These are phyloP conservation scores for Aureobasidium sp. DNA, from an alignment of 2,329 filamentous ascomycete species.

Conservation along the genomic window DNA sequence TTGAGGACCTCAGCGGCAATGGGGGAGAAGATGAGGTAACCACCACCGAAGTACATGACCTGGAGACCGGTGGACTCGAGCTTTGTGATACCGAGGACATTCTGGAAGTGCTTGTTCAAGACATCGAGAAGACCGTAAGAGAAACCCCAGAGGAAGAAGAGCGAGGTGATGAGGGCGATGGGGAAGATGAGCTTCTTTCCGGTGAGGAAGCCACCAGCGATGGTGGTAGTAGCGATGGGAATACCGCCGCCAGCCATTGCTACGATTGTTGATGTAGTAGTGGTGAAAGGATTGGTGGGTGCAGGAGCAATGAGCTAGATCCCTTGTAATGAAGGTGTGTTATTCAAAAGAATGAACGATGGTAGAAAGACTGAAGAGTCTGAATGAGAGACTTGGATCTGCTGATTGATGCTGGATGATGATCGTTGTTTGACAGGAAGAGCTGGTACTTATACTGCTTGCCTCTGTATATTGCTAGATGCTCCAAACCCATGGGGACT, in stretches of 20 bases:
- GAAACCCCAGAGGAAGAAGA: conserved; percentile 42
- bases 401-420: conserved; percentile 11
- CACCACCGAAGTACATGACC: conserved; percentile 37
- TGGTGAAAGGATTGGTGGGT: neutral
- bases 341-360: conserved; percentile 13
- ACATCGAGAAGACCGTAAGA: conserved; percentile 32
- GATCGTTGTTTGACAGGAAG: neutral
- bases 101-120: conserved; percentile 34
- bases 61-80: conserved; percentile 37
- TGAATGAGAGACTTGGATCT: conserved; percentile 15
- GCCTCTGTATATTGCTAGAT: neutral
- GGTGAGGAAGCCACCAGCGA: conserved; percentile 38
- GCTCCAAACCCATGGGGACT: conserved; percentile 12
- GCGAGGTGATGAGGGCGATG: conserved; percentile 39
- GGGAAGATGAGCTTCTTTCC: conserved; percentile 43
- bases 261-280: conserved; percentile 5
- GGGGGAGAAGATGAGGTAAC: conserved; percentile 37
- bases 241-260: conserved; percentile 37
- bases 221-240: conserved; percentile 31
- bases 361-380: conserved; percentile 4
- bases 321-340: conserved; percentile 7
- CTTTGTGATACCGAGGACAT: conserved; percentile 32
- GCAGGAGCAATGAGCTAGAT: neutral
- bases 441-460: conserved; percentile 13
- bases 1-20: conserved; percentile 38